Base-by-base conservation (phyloP, 441 rosid species). In the Eutrema salsugineum region DNA sequence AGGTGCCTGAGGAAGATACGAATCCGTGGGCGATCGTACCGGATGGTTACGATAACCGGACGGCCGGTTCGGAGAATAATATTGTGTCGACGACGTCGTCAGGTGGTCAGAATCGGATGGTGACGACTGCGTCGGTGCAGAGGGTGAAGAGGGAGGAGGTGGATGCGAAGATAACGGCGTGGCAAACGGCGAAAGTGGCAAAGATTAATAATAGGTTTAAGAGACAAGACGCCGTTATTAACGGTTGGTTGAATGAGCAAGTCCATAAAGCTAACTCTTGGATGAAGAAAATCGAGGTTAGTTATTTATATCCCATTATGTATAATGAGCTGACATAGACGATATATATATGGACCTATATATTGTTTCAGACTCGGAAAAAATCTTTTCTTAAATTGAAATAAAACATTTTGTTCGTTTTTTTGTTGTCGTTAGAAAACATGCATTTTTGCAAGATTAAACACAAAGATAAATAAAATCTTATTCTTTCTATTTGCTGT, bases 21-120 rank as follows among this genome's bases (percentile, higher is more conserved):
- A 94, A 94, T 76, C 95, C 92, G 46, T 74, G 93, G 73, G 99
- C 99, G 73, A 90, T 94, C 11, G 97, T 94, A n/a, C 93, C 91
- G 12, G 91, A 88, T 36, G 79, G 55, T 66, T 73, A 73, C 33
- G 55, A 7, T 32, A 68, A 75, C 63, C 63, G n/a, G 14, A n/a
- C n/a, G n/a, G 2, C 14, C 12, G 68, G 70, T 55, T 63, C 74
- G 20, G 65, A 62, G 30, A 48, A 70, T 58, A 48, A 70, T 58
- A 47, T 50, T 12, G 74, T 59, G 44, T 2, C 55, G 74, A 55
- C 42, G 16, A 44, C 30, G 5, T 84, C 78, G 33, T 67, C 80
- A 15, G 69, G 55, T 17, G 65, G 64, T 14, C 64, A 3, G 57
- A 69, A 60, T 1, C 51, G 78, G 73, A 63, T 16, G 66, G 67